Conservation (phyloP, 306 rosid genomes). For the Vachellia collinsii region DNA sequence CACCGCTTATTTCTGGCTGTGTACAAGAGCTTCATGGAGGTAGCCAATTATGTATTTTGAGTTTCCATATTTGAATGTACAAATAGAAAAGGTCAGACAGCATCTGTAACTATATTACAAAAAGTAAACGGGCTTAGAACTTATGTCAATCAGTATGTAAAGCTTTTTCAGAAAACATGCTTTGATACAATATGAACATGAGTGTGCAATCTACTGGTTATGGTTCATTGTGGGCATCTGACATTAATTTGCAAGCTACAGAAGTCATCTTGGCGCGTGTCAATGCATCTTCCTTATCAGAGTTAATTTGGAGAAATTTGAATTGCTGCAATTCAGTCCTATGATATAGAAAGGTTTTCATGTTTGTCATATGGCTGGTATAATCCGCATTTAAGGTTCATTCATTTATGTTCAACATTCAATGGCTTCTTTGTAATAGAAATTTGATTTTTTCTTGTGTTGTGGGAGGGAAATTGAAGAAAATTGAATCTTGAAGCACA, state of each 20-base stretch:
- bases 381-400: neutral
- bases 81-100: neutral
- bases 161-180: too few relatives aligned
- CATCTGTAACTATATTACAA: neutral
- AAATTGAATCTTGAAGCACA: constrained; percentile 12
- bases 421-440: constrained; percentile 12
- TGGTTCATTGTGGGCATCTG: too few relatives aligned
- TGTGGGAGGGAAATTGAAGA: constrained; percentile 7
- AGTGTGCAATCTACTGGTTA: too few relatives aligned
- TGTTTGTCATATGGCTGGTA: neutral
- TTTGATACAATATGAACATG: too few relatives aligned
- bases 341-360: neutral
- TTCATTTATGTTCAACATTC: neutral
- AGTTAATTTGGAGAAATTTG: too few relatives aligned
- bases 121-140: too few relatives aligned
- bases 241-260: too few relatives aligned
- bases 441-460: constrained; percentile 25
- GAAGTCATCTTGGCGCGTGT: too few relatives aligned
- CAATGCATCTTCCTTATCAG: too few relatives aligned
- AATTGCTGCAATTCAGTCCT: too few relatives aligned
- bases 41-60: constrained; percentile 34
- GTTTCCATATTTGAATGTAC: neutral
- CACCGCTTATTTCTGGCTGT: constrained; percentile 75
- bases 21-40: constrained; percentile 99
- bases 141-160: too few relatives aligned